Base-by-base conservation (phyloP, 2,329 filamentous ascomycete genomes). In the Hypoxylon sp. region DNA sequence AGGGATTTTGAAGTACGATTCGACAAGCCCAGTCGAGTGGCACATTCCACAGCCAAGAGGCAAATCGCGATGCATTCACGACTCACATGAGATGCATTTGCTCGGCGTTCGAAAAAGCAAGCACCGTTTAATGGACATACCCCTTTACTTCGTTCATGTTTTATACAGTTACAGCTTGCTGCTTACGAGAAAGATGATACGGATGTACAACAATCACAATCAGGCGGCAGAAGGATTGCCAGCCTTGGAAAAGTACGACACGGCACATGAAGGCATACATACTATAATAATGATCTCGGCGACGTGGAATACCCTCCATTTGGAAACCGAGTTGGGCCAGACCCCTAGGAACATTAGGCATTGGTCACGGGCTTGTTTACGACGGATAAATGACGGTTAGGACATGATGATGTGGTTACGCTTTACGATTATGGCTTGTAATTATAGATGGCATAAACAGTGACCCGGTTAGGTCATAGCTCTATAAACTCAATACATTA, bases 121-220 rank as follows among this genome's bases (percentile, higher is more conserved):
- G 20, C 56, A 59, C 30, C 30, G 41, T 59, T 48, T 59, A 61
- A 58, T 56, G 47, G 56, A 44, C 46, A 41, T 37, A 26, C 13
- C 11, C 32, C 19, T 63, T 56, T 22, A 58, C 28, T 62, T 62
- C 55, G 56, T 15, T 60, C 47, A 32, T 56, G 46, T 68, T 55
- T n/a, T 60, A 62, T 65, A 32, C n/a, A n/a, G n/a, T n/a, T 52
- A 59, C 56, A 59, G 30, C 53, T 55, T 59, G 51, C 41, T 53
- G 17, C 20, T 51, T 51, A 52, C 15, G 37, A 64, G 26, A 43
- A 41, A 13, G 28, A 59, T 26, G 50, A 55, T 22, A 46, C 59
- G 59, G 56, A 66, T 64, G 62, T 61, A 68, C 65, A 68, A 63
- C 57, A 63, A 19, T 19, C 52, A 51, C 47, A 50, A 68, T 65